Base-by-base conservation (phyloP, 2,329 filamentous ascomycete species). In the Chaetomium strumarium region DNA sequence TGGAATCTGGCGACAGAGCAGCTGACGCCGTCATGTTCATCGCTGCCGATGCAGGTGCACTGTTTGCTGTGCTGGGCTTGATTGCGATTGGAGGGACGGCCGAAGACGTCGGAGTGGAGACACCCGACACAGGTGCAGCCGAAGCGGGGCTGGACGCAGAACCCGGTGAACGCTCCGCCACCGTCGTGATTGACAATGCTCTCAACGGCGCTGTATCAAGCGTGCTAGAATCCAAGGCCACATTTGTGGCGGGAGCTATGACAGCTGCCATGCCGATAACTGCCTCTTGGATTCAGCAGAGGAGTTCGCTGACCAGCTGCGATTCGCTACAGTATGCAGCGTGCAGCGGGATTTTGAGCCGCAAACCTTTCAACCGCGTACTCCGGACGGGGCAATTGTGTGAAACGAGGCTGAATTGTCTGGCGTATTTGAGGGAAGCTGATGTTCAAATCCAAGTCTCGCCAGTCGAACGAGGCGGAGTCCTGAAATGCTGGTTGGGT, bases 1-100 rank as follows among this genome's bases (percentile, higher is more conserved):
- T 63, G 17, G 70, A 63, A 48, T 64, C 67, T 16, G 75, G 71
- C 42, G 72, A 72, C 54, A 76, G 68, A 60, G 74, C 70, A 49
- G 74, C 71, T 9, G 75, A 70, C 73, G 78, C 76, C 51, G 72
- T 68, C 67, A 74, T 73, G 58, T 67, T 74, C 62, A 57, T 51
- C 19, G 49, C 44, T 4, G 43, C 46, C 13, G 60, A 52, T 30
- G 53, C 19, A 4, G 57, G 52, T 3, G 57, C 34, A 12, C 50
- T 56, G 44, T 43, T 46, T 3, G 59, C 51, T 14, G 60, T 52
- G 29, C 55, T 56, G 37, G 62, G 62, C 13, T 60, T 62, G n/a
- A 66, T 63, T 9, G 64, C 59, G 34, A 63, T 54, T 16, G 58
- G 60, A 29, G 60, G 59, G 4, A 48, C 55, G 2, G 53, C 52